These are phyloP conservation scores for Gamsiella multidivaricata DNA, from an alignment of 192 early-diverging fungal species.

Conservation along the genomic window DNA sequence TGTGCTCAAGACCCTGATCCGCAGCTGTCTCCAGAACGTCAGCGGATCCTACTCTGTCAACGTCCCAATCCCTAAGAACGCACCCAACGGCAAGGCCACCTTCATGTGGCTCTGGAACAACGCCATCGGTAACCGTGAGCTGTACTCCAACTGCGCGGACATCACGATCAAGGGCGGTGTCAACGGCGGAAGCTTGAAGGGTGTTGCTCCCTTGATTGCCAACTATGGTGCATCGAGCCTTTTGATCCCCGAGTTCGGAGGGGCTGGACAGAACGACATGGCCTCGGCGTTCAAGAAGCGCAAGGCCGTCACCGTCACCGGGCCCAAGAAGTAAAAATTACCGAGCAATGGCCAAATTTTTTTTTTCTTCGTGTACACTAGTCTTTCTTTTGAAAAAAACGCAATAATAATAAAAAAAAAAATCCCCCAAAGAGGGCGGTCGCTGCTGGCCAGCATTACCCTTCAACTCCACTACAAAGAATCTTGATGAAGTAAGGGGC, in stretches of 20 bases:
- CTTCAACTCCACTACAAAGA: not conserved
- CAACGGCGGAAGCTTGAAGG: conserved; percentile 43
- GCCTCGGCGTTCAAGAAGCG: conserved; percentile 1
- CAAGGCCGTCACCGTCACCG: conserved; percentile 11
- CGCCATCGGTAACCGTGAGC: conserved; percentile 77
- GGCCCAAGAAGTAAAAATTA: conserved; percentile 16
- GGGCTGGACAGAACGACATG: not conserved
- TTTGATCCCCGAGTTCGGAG: conserved; percentile 41
- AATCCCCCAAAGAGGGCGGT: too few species aligned
- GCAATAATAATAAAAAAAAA: not conserved
- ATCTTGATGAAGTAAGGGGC: not conserved
- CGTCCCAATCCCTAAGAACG: conserved; percentile 22
- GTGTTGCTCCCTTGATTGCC: conserved; percentile 45
- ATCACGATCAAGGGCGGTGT: conserved; percentile 63
- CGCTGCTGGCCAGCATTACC: conserved; percentile 2
- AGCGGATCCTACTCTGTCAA: conserved; percentile 31
- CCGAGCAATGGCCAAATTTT: too few species aligned
- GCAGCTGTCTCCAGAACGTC: conserved; percentile 57
- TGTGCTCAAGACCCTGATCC: conserved; percentile 66
- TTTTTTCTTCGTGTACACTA: too few species aligned
- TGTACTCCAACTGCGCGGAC: conserved; percentile 79
- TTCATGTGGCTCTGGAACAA: conserved; percentile 76
- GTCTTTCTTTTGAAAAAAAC: not conserved
- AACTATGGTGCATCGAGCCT: conserved; percentile 52
- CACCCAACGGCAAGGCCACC: conserved; percentile 29